Evolutionary conservation across 306 rosid genomes (phyloP), one percentile per base, ranked within the genome.

Genomic region (Corylus heterophylla): DNA sequence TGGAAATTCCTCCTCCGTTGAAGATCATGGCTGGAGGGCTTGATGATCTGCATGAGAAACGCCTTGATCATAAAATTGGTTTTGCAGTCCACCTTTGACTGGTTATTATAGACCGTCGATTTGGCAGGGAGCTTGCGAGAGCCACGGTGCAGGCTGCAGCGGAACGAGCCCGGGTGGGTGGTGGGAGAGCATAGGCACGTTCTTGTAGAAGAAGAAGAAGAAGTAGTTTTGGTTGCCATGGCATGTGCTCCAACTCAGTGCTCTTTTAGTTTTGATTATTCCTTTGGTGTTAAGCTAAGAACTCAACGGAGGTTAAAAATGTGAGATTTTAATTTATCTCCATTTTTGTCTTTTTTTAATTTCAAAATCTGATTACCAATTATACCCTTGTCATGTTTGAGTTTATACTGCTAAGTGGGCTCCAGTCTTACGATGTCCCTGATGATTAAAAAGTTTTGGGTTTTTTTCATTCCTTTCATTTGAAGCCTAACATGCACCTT

Each of bases 121-220:
- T 69, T 69, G 71, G 48, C 12, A 18, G 50, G 17, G 4, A 61
- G 67, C 37, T 27, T 27, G 39, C 18, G 42, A 12, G 8, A 61
- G 8, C 71, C 47, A 9, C 49, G 47, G 86, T 93, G 97, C 73
- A 54, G 76, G 77, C 85, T 84, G 80, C 93, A 91, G 11, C 94
- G 79, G 80, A 91, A 93, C 3, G 98, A 89, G 9, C 92, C 89
- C 0, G 90, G 90, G 5, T 93, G 96, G 1, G 35, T 74, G 63
- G 87, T 80, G 44, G 90, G 98, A 14, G 98, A 81, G 69, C 98
- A 93, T 71, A 82, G 12, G 76, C 97, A 93, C 12, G 71, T 83
- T 20, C 84, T 84, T 54, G 83, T 5, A 31, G 70, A 5, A 27
- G 16, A 27, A 25, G 67, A 17, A 61, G 67, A 0, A 61, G 68